Base-by-base conservation (phyloP, 805 yeast genomes). In the Myxozyma vanderwaltii region DNA sequence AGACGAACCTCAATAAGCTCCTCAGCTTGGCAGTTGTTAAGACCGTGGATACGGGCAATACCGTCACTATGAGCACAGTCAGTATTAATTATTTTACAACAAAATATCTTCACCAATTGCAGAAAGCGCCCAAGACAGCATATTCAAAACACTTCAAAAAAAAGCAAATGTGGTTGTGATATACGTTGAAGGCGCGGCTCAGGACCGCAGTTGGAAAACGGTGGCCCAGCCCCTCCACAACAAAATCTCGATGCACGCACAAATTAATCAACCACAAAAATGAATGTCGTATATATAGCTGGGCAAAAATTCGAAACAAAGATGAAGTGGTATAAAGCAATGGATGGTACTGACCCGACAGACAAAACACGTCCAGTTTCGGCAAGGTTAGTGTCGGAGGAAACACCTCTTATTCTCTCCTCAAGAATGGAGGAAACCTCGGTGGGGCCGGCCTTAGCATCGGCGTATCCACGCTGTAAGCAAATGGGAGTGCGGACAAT, bases 11-110 rank as follows among this genome's bases (percentile, higher is more conserved):
- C 99, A 75, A 94, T 97, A 79, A 94, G 86, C 83, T 94, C 99
- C 84, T 94, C 99, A 77, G 99, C 99, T 85, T 92, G 98, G 81
- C 91, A 86, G 86, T 94, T 94, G 94, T 91, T 94, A 75, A 94
- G 84, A 82, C 99, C 99, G 82, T 89, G 94, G 76, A 94, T 96
- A 86, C 98, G 95, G 79, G 99, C 99, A 77, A 94, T 94, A 94
- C 99, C 99, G 81, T 94, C 99, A 88, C 99, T 85, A 74, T 15
- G 27, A n/a, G 15, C n/a, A 24, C 17, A 26, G 33, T 44, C 35
- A 44, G 48, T 44, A 44, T 24, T 3, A 44, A 10, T 8, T n/a
- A n/a, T n/a, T n/a, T n/a, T n/a, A n/a, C n/a, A n/a, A n/a, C n/a
- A n/a, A n/a, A n/a, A n/a, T n/a, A n/a, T n/a, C n/a, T n/a, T n/a